Percentiles rank a stretch among this genome's conserved stretches.
These are phyloP conservation scores for Arthroderma sp. DNA, from an alignment of 2,329 filamentous ascomycete genomes.

Conservation along the genomic window DNA sequence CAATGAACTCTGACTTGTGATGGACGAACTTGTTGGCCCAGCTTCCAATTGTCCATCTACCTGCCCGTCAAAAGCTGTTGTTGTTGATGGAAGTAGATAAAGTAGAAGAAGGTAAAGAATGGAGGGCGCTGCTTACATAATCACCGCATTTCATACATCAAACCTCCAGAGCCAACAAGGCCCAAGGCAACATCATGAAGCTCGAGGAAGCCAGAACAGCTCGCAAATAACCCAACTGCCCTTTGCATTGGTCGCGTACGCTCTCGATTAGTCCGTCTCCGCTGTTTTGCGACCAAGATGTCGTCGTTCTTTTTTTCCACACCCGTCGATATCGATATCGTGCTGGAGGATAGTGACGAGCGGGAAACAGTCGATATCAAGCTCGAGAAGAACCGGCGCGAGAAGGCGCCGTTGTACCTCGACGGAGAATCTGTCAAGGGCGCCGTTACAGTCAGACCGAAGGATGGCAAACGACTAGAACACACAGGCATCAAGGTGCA, in stretches of 20 bases:
- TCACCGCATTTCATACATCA: not conserved
- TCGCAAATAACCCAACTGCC: not conserved
- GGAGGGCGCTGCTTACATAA: not conserved
- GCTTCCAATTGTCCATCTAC: not conserved
- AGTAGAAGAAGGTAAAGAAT: not conserved
- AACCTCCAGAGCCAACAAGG: not conserved
- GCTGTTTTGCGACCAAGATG: conserved; percentile 43
- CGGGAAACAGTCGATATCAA: conserved; percentile 94
- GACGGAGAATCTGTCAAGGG: conserved; percentile 98
- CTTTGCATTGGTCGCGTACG: not conserved
- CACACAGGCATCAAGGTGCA: conserved; percentile 99
- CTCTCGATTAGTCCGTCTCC: not conserved
- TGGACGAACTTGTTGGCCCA: not conserved
- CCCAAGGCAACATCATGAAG: not conserved
- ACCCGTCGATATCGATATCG: conserved; percentile 96
- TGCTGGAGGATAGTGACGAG: conserved; percentile 89
- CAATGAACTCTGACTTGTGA: not conserved
- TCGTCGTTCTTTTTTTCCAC: conserved; percentile 98
- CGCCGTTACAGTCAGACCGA: conserved; percentile 84
- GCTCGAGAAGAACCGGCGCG: conserved; percentile 93
- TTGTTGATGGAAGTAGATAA: conserved; percentile 2
- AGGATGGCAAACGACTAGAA: conserved; percentile 95
- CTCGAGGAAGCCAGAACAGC: not conserved
- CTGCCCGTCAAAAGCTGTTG: not conserved
- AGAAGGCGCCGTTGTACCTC: conserved; percentile 94